Evolutionary conservation across 179 eudicot species (phyloP).

Genomic region (Amaranthus tricolor): DNA sequence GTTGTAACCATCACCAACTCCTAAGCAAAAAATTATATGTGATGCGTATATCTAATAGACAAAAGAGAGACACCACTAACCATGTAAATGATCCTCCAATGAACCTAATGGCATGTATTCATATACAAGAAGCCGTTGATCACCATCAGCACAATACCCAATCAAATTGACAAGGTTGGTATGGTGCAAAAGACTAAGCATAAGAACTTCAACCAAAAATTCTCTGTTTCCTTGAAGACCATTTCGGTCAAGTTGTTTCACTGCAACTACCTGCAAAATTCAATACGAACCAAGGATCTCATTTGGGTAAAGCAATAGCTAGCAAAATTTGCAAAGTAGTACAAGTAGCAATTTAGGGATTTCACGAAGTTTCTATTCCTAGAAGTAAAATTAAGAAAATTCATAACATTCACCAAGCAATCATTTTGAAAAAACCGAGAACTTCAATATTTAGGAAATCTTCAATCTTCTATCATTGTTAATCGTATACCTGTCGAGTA

Average conservation of each 20-base stretch:
- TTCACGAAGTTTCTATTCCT: not conserved
- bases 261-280: conserved; percentile 78
- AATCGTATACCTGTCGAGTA: conserved; percentile 70
- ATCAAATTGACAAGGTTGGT: conserved; percentile 81
- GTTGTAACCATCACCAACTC: not conserved
- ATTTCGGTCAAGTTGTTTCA: conserved; percentile 87
- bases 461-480: not conserved
- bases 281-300: conserved; percentile 6
- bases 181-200: conserved; percentile 91
- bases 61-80: conserved; percentile 39
- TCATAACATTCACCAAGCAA: not conserved
- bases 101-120: conserved; percentile 96
- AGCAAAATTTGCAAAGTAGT: not conserved
- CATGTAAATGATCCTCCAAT: conserved; percentile 92
- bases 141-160: conserved; percentile 92
- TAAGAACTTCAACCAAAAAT: conserved; percentile 88
- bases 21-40: not conserved
- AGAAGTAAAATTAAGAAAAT: not conserved
- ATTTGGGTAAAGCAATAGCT: not conserved
- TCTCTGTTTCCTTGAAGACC: conserved; percentile 95
- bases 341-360: not conserved
- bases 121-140: conserved; percentile 91
- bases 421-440: not conserved
- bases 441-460: not conserved
- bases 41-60: not conserved